These are phyloP conservation scores for Hypomyces perniciosus DNA, from an alignment of 2,329 filamentous ascomycete species.

Conservation along the genomic window DNA sequence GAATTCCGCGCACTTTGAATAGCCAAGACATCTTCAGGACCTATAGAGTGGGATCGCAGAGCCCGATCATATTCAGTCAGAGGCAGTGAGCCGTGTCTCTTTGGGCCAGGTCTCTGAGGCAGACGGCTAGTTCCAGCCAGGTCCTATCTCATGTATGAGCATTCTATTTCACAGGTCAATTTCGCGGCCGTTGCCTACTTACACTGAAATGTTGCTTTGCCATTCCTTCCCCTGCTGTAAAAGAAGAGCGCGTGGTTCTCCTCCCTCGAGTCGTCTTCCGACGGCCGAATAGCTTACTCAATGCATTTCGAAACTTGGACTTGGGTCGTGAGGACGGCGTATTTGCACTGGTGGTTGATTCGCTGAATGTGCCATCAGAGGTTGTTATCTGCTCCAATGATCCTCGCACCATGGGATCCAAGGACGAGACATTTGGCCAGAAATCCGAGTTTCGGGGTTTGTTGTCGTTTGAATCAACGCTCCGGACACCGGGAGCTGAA, in stretches of 20 bases:
- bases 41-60: conserved; percentile 55
- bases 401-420: too few species aligned
- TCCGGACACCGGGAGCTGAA: not conserved
- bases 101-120: conserved; percentile 34
- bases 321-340: conserved; percentile 25
- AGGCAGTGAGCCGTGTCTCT: conserved; percentile 53
- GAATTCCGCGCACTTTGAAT: conserved; percentile 51
- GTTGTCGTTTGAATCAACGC: too few species aligned
- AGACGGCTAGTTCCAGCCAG: conserved; percentile 34
- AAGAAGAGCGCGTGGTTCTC: not conserved
- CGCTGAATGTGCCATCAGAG: not conserved
- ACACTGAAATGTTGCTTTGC: conserved; percentile 42
- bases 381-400: not conserved
- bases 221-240: not conserved
- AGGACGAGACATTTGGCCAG: too few species aligned
- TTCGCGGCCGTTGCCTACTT: conserved; percentile 23
- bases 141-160: conserved; percentile 18
- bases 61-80: conserved; percentile 56
- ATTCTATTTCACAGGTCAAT: not conserved
- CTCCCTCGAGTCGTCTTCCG: conserved; percentile 41
- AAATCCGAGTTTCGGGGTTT: too few species aligned
- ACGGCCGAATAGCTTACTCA: conserved; percentile 54
- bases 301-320: conserved; percentile 49
- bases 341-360: conserved; percentile 41
- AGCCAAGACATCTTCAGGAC: conserved; percentile 47